Base-by-base conservation (phyloP, 495 filamentous ascomycete species). In the Podospora pseudoanserina region DNA sequence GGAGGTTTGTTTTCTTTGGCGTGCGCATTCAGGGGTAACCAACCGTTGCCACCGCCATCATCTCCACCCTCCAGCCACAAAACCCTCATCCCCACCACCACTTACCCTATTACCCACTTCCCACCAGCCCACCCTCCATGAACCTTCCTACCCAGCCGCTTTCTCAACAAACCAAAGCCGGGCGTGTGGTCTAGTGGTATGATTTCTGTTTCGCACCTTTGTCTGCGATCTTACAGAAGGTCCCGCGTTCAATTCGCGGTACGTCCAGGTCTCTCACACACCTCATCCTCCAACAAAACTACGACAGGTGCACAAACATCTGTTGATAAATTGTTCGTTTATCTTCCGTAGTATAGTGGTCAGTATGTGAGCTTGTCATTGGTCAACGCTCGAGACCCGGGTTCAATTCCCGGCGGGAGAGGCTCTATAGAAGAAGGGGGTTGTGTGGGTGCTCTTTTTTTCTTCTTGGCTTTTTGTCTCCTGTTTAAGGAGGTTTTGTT, bases 331-430 rank as follows among this genome's bases (percentile, higher is more conserved):
- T 13, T 11, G 39, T 49, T 49, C 39, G 15, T 49, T 49, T 49
- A 32, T 61, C 59, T 61, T 61, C 59, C 59, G 59, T 61, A 61
- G 59, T 61, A 61, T 61, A 61, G 59, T 61, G 59, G 59, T 61
- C 30, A 61, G 59, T 61, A 61, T 61, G 30, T 61, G 59, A 61
- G 59, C 59, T 61, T 61, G 59, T 61, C 59, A 61, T 61, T 61
- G 4, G 18, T 16, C 59, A 61, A 61, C 59, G 59, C 59, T 61
- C 59, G 59, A 30, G 59, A 61, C 59, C 59, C 59, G 59, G 59
- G 59, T 61, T 61, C 59, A 61, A 61, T 61, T 61, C 59, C 59
- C 59, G 59, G 59, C 59, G 59, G 59, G 59, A 61, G 59, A 61
- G 59, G 30, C 59, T 26, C 7, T 3, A 28, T 0, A 5, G 9